Evolutionary conservation across 1,284 basidiomycete genomes (phyloP), one percentile per base, ranked within the genome.

Genomic region (Rhodotorula sp.): DNA sequence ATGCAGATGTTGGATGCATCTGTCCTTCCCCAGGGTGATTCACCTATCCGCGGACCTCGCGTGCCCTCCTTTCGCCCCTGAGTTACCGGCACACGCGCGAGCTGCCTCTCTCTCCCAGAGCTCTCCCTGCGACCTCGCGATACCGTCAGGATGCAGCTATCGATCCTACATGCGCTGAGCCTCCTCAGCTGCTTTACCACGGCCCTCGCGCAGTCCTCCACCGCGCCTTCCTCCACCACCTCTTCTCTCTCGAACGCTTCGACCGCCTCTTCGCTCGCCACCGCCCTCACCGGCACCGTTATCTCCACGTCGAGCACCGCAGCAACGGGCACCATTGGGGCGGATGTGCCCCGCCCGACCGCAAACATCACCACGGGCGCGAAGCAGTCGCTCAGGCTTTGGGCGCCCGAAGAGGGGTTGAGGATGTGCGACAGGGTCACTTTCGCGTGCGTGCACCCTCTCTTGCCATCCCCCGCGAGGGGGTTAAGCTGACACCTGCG

Each of bases 321-420:
- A 9, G 39, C 48, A 19, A 32, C 57, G 13, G 3, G 50, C 3
- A 67, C 65, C 15, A 51, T 46, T 2, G 58, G 50, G 19, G 32
- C 15, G 2, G 27, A 17, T 1, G 10, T 13, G 1, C 59, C 70
- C 1, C 48, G 63, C 7, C 70, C 70, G 32, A 68, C 70, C 0
- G 53, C 66, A 17, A 71, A 71, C 55, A 34, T 41, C n/a, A 71
- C 70, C 19, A 39, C 25, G 1, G 39, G 54, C 27, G 32, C 44
- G 2, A 17, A 36, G 21, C 66, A 71, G 25, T 34, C 32, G 12
- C 21, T 71, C 19, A 25, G 51, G 48, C 55, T 71, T 1, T 71
- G 70, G 70, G 17, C 50, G 4, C 58, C 63, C 1, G 29, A 37
- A 25, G 55, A 37, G 0, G 70, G 55, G 12, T 53, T 71, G 34